phyloP scores from a whole-genome alignment of 2,329 filamentous ascomycete species.

The Gliomastix tumulicola region DNA sequence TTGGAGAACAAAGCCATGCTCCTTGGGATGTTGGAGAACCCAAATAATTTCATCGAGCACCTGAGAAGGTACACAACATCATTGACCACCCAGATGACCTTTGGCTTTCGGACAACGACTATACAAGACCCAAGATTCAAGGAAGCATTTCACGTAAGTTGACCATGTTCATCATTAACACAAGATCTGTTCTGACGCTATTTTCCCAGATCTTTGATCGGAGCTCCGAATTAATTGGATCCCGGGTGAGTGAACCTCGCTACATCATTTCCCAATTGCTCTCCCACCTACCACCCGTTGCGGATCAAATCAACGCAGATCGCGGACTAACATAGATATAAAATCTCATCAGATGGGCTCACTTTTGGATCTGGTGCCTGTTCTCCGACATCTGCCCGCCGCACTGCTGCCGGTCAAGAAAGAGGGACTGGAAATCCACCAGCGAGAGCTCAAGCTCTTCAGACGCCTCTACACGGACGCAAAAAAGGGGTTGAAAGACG shows the following conservation, averaged over 20 bases:
- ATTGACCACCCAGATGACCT: conserved; percentile 42
- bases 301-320: too few relatives aligned
- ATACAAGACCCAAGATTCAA: conserved; percentile 34
- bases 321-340: too few relatives aligned
- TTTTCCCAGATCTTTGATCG: neutral
- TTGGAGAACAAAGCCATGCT: conserved; percentile 42
- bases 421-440: conserved; percentile 26
- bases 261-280: neutral
- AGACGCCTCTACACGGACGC: conserved; percentile 8
- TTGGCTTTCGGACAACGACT: conserved; percentile 34
- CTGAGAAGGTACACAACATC: conserved; percentile 41
- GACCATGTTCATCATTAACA: neutral
- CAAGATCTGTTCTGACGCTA: neutral
- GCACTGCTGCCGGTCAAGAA: conserved; percentile 4
- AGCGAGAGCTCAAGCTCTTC: conserved; percentile 7
- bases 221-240: neutral
- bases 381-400: conserved; percentile 16
- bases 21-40: conserved; percentile 20
- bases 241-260: neutral
- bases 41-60: conserved; percentile 32
- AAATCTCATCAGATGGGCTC: conserved; percentile 18
- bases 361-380: conserved; percentile 38
- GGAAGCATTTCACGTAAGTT: conserved; percentile 26
- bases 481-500: conserved; percentile 6
- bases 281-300: too few relatives aligned